These are phyloP conservation scores for Globisporangium megalacanthum DNA, from an alignment of 352 stramenopile genomes.

Conservation along the genomic window DNA sequence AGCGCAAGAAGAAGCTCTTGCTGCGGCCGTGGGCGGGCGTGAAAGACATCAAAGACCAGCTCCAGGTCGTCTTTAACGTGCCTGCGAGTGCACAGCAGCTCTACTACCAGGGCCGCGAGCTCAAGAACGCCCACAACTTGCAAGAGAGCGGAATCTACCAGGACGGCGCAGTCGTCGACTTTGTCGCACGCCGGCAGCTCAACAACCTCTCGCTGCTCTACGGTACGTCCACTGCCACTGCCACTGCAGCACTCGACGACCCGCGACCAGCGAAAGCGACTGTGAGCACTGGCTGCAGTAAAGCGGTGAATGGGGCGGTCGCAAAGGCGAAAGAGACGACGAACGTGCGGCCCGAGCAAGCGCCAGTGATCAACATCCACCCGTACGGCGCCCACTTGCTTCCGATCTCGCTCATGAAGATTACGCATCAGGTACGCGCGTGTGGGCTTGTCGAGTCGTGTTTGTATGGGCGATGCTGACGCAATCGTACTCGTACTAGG, in stretches of 20 bases:
- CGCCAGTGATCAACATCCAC: constrained; percentile 70
- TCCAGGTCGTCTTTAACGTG: constrained; percentile 81
- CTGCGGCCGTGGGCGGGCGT: constrained; percentile 71
- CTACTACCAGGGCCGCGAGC: constrained; percentile 74
- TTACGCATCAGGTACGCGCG: constrained; percentile 56
- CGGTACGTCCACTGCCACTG: constrained; percentile 6
- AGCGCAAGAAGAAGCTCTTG: constrained; percentile 81
- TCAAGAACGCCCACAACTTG: constrained; percentile 80
- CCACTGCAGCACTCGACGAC: constrained; percentile 10
- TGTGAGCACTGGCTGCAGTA: constrained; percentile 7
- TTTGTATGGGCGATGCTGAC: background rate
- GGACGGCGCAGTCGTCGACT: constrained; percentile 72
- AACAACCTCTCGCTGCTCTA: constrained; percentile 55
- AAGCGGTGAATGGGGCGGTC: constrained; percentile 4
- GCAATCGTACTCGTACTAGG: constrained; percentile 18
- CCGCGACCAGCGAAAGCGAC: constrained; percentile 2
- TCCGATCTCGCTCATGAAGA: constrained; percentile 75
- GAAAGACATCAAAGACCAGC: constrained; percentile 84
- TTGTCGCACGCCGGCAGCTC: constrained; percentile 59
- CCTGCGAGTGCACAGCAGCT: constrained; percentile 75
- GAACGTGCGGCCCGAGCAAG: constrained; percentile 45
- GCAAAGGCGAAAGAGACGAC: constrained; percentile 2
- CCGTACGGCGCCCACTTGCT: constrained; percentile 73
- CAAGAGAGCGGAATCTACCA: constrained; percentile 83
- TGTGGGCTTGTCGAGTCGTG: no score